Evolutionary conservation across 2,329 filamentous ascomycete species (phyloP), one percentile per base, ranked within the genome.

Genomic region (Ophiocordyceps australis): DNA sequence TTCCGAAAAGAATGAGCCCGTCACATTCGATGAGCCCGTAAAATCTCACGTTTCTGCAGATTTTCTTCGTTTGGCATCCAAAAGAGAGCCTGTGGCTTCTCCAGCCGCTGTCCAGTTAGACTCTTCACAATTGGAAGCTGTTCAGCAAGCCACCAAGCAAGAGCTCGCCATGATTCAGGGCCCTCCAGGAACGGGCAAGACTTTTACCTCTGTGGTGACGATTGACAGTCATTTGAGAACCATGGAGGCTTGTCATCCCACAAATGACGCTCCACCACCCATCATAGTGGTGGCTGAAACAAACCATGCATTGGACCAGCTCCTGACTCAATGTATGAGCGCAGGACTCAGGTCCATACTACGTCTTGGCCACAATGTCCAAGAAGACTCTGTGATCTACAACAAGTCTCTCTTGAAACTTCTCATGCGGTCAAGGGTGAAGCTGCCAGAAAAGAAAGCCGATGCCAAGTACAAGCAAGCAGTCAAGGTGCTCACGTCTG

Each of bases 271-370:
- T 2, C 9, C 12, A 9, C 62, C 72, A 7, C 79, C 79, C 0
- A 72, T 94, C 17, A 60, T 93, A 13, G 59, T 93, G 4, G 66
- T 82, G 0, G 82, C 81, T 7, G 82, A 93, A 38, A 94, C 83
- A 0, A 94, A 94, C 31, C 82, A 93, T 46, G 83, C 83, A 0
- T 54, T 93, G 1, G 83, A 94, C 37, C 83, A 93, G 41, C 56
- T 94, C 0, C 55, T 93, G 0, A 51, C 54, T 1, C 67, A 74
- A 28, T 58, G 82, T 11, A 55, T 69, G 2, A 41, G 53, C 2
- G 28, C 38, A 1, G 47, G 44, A 3, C 76, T 47, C 5, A 32
- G 35, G 59, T 60, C 67, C 2, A 72, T 83, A 30, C 52, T 57
- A 8, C 59, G 62, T 3, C 41, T 67, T 8, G n/a, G n/a, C n/a